phyloP scores from a whole-genome alignment of 108 stramenopile genomes.

The Discostella stelligeroides region DNA sequence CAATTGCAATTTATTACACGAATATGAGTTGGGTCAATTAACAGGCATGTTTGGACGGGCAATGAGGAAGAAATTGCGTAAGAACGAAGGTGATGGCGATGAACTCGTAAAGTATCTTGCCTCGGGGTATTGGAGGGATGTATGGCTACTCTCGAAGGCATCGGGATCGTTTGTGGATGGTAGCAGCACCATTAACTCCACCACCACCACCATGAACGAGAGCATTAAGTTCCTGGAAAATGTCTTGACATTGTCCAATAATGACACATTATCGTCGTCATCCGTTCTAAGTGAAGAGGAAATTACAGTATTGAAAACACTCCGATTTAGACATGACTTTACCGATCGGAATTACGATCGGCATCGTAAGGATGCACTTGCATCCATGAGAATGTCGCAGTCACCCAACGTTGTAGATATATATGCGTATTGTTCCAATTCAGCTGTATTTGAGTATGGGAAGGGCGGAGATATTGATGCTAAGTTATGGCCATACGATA shows the following conservation, averaged over 20 bases:
- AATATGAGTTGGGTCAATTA: constrained; percentile 54
- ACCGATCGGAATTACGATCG: constrained; percentile 73
- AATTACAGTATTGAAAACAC: constrained; percentile 62
- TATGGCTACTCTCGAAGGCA: constrained; percentile 50
- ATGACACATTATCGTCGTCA: too few species aligned
- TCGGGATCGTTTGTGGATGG: background rate
- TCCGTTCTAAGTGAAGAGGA: constrained; percentile 15
- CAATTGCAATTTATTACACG: constrained; percentile 75
- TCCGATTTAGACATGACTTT: constrained; percentile 59
- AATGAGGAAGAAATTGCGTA: constrained; percentile 15
- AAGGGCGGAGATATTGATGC: constrained; percentile 59
- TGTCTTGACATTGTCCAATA: too few species aligned
- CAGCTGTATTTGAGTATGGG: constrained; percentile 71
- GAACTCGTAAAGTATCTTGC: constrained; percentile 44
- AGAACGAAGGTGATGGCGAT: constrained; percentile 41
- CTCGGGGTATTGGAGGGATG: constrained; percentile 77
- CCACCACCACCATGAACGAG: too few species aligned
- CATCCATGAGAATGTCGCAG: constrained; percentile 49
- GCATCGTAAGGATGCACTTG: constrained; percentile 76
- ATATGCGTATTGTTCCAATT: constrained; percentile 67
- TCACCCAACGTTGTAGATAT: constrained; percentile 70
- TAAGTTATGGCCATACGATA: constrained; percentile 44
- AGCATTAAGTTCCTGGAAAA: too few species aligned
- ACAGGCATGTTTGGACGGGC: constrained; percentile 36
- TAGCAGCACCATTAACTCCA: too few species aligned